A percentile compares a stretch with the other conserved stretches of the same genome.
Evolutionary conservation across 345 rosid genomes (phyloP).

Genomic region (Pugionium dolabratum): DNA sequence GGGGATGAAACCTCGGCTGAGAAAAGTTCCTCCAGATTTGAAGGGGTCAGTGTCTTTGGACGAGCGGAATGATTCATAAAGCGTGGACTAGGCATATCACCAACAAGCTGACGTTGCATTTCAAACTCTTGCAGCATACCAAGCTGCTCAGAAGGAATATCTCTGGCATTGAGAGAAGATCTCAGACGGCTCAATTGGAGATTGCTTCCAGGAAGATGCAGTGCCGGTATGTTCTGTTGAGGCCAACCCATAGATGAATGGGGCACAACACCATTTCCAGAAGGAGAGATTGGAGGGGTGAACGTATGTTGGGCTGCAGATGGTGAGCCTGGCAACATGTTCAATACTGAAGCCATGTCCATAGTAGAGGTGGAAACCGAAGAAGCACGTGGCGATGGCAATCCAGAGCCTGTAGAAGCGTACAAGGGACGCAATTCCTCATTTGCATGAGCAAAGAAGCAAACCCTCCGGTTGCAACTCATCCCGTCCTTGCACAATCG

Average conservation of each 20-base stretch:
- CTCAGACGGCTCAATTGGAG: slow-evolving; percentile 85
- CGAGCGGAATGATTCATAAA: slow-evolving; percentile 65
- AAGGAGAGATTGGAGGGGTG: slow-evolving; percentile 90
- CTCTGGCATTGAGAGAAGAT: slow-evolving; percentile 80
- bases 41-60: slow-evolving; percentile 61
- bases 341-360: slow-evolving; percentile 84
- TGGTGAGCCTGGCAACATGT: slow-evolving; percentile 70
- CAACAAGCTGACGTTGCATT: slow-evolving; percentile 56
- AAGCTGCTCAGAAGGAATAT: slow-evolving; percentile 62
- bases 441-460: slow-evolving; percentile 85
- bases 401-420: slow-evolving; percentile 87
- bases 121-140: slow-evolving; percentile 68
- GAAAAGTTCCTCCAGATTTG: slow-evolving; percentile 70
- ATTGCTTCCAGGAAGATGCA: slow-evolving; percentile 83
- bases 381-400: slow-evolving; percentile 69
- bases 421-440: slow-evolving; percentile 87
- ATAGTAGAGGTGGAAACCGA: slow-evolving; percentile 56
- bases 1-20: slow-evolving; percentile 66
- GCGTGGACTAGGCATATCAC: slow-evolving; percentile 57
- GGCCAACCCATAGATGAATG: slow-evolving; percentile 75
- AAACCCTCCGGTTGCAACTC: slow-evolving; percentile 81
- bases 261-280: slow-evolving; percentile 59
- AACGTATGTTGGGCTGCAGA: slow-evolving; percentile 64
- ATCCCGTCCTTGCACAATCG: slow-evolving; percentile 88
- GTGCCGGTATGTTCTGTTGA: slow-evolving; percentile 80